These are phyloP conservation scores for Jimgerdemannia lactiflua DNA, from an alignment of 192 early-diverging fungal species.

Conservation along the genomic window DNA sequence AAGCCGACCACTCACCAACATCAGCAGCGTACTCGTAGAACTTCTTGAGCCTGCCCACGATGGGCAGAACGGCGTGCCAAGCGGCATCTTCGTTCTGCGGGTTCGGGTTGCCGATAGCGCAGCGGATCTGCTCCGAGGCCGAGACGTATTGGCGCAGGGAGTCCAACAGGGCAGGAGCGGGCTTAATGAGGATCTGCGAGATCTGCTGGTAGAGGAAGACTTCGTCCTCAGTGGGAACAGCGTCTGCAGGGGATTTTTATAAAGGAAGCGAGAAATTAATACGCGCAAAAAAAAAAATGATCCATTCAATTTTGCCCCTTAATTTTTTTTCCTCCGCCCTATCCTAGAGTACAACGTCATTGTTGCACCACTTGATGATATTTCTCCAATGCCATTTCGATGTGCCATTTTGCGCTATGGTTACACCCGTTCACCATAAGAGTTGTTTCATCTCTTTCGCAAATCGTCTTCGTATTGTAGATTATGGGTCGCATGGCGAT, in stretches of 20 bases:
- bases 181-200: constrained; percentile 46
- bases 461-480: too few relatives aligned
- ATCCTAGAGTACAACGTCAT: too few relatives aligned
- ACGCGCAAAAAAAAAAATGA: background rate
- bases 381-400: too few relatives aligned
- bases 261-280: too few relatives aligned
- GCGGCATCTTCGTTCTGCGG: constrained; percentile 84
- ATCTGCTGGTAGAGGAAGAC: constrained; percentile 55
- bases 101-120: constrained; percentile 84
- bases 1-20: constrained; percentile 55
- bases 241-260: constrained; percentile 23
- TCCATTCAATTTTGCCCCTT: constrained; percentile 5
- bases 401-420: too few relatives aligned
- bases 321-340: constrained; percentile 12
- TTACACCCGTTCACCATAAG: too few relatives aligned
- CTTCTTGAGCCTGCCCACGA: constrained; percentile 70
- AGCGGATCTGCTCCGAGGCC: constrained; percentile 71
- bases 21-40: constrained; percentile 80
- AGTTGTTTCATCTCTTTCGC: too few relatives aligned
- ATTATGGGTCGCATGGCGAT: too few relatives aligned
- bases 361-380: too few relatives aligned
- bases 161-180: constrained; percentile 49
- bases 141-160: constrained; percentile 57
- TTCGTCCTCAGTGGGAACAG: constrained; percentile 63
- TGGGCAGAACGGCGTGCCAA: constrained; percentile 83